Evolutionary conservation across 306 rosid species (phyloP), one percentile per base, ranked within the genome.

Genomic region (Astragalus glycyphyllos): DNA sequence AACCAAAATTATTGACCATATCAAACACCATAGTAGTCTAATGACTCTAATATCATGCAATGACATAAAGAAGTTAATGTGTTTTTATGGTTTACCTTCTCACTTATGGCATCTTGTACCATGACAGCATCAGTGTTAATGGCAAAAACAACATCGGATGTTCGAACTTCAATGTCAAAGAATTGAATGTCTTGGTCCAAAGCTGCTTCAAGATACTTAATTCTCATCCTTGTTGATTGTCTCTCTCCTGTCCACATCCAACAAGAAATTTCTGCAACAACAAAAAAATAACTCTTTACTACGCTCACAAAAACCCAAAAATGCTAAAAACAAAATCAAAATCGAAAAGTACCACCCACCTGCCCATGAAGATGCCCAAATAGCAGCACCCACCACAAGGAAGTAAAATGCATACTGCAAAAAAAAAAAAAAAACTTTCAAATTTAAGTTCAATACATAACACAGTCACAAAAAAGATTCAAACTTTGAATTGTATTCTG

Each of bases 171-270:
- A 1, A 94, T 92, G 65, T 92, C 97, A 45, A 87, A 92, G 84
- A 57, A 92, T 80, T 89, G 90, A 77, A 89, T 84, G 87, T 89
- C 97, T 69, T 92, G 97, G 60, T 79, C 82, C 81, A 91, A 48
- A 48, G 92, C 93, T 2, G 97, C 96, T 59, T 91, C 96, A 15
- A 91, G 85, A 74, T 89, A 92, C 85, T 81, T 85, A 71, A 92
- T 85, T 79, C 96, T 89, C 96, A 89, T 85, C 87, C 80, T 89
- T 3, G 97, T 92, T 51, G 96, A 78, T 77, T 92, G 97, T 17
- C 97, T 15, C 51, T 92, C 97, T 13, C 97, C 96, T 0, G 93
- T 92, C 97, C 96, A 92, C 97, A 92, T 89, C 97, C 97, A 91
- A 69, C 96, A 91, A 0, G 97, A 89, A 77, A 91, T 91, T 84